Evolutionary conservation across 2,329 filamentous ascomycete genomes (phyloP).

Genomic region (Penicillium sp.): DNA sequence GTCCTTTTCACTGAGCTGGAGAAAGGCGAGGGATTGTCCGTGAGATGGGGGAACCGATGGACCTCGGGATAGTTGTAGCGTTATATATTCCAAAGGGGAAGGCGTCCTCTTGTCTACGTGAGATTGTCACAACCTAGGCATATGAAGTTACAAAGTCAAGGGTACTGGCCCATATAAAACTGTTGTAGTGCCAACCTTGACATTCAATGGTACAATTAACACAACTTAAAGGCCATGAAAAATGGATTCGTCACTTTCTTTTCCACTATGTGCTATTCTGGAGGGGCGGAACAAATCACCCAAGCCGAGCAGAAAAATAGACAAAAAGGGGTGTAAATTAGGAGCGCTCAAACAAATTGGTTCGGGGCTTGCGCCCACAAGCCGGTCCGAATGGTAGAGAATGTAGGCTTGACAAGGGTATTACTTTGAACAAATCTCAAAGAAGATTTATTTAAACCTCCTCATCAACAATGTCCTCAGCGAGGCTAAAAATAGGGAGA

Average conservation of each 20-base stretch:
- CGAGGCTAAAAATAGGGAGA: slow-evolving; percentile 36
- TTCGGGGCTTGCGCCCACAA: slow-evolving; percentile 24
- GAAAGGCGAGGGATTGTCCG: background rate
- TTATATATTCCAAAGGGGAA: background rate
- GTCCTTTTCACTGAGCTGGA: slow-evolving; percentile 45
- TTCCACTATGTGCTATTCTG: slow-evolving; percentile 37
- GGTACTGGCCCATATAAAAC: background rate
- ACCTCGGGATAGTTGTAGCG: background rate
- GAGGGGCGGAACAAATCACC: slow-evolving; percentile 19
- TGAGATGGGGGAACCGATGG: no score
- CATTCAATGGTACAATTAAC: background rate
- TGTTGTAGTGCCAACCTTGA: background rate
- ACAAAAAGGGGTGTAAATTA: slow-evolving; percentile 35
- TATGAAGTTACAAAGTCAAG: background rate
- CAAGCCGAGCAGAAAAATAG: slow-evolving; percentile 30
- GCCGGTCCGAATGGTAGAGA: slow-evolving; percentile 28
- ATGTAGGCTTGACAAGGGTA: slow-evolving; percentile 38
- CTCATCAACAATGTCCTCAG: slow-evolving; percentile 73
- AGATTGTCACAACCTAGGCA: background rate
- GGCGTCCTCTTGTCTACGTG: background rate
- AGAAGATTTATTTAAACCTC: slow-evolving; percentile 61
- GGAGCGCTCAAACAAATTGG: slow-evolving; percentile 39
- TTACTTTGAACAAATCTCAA: slow-evolving; percentile 38
- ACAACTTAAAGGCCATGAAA: background rate
- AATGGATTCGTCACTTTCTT: slow-evolving; percentile 28